Base-by-base conservation (phyloP, 768 basidiomycete species). In the Megacollybia marginata region DNA sequence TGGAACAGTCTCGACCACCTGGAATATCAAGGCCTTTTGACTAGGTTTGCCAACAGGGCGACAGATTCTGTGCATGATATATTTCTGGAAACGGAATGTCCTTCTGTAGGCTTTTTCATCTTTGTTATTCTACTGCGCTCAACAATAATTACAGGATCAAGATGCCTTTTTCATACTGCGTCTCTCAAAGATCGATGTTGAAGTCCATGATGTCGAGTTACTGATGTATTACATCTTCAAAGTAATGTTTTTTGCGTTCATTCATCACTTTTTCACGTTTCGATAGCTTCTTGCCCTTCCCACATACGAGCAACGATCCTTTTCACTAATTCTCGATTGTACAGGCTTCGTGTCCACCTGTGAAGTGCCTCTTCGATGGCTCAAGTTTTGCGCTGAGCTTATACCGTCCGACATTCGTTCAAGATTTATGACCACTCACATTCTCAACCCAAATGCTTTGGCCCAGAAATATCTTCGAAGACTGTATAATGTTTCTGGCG, bases 301-400 rank as follows among this genome's bases (percentile, higher is more conserved):
- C 38, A 40, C 38, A 40, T 40, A 13, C 8, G 38, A 40, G 15
- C 38, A 74, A 28, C 51, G 60, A 4, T 88, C 84, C 59, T 28
- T 28, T 28, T 86, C 91, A 44, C 68, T 94, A 44, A 77, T 94
- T 54, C 60, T 92, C 32, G 91, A 94, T 56, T 91, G 85, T 65
- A 92, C 90, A 33, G 76, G 75, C 9, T 92, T 92, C 61, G 74
- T 80, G 3, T 72, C 83, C 2, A 74, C 76, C 9, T 88, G 88
- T 0, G 88, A 92, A 64, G 70, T 92, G 8, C 91, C 92, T 0
- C 68, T 88, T 9, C 84, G 87, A 53, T 90, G 86, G 85, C 60
- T 92, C 43, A 88, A 85, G 63, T 85, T 80, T 48, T 83, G 85
- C 52, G 76, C 82, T 11, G 87, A 91, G 60, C 68, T 88, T 16